Evolutionary conservation across 1,284 basidiomycete genomes (phyloP).

Genomic region (Hortiboletus rubellus): DNA sequence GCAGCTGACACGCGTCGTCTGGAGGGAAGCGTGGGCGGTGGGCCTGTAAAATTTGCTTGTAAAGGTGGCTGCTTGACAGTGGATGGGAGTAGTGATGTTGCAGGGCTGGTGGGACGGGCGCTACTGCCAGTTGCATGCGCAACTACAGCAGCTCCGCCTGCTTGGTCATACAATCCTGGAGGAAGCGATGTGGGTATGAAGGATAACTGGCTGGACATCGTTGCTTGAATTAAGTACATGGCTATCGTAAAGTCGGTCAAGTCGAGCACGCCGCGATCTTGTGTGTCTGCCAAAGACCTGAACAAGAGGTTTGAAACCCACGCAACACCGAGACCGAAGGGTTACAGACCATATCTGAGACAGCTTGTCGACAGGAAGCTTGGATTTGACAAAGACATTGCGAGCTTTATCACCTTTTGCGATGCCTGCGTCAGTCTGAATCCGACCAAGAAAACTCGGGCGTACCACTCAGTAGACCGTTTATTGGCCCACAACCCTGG

Average conservation of each 20-base stretch:
- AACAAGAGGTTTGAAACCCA: slow-evolving; percentile 8
- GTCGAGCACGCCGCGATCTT: slow-evolving; percentile 88
- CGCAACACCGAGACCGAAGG: not conserved
- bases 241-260: slow-evolving; percentile 93
- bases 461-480: slow-evolving; percentile 77
- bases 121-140: slow-evolving; percentile 64
- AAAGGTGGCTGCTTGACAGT: slow-evolving; percentile 35
- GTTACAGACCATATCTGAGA: slow-evolving; percentile 86
- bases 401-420: slow-evolving; percentile 80
- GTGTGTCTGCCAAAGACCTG: slow-evolving; percentile 94
- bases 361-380: slow-evolving; percentile 86
- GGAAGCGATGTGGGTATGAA: slow-evolving; percentile 80
- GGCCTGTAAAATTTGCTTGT: slow-evolving; percentile 67
- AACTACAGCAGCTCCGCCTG: slow-evolving; percentile 51
- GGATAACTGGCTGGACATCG: slow-evolving; percentile 81
- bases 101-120: slow-evolving; percentile 54
- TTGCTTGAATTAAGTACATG: slow-evolving; percentile 93
- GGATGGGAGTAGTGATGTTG: slow-evolving; percentile 37
- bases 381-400: slow-evolving; percentile 92
- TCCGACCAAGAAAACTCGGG: not conserved
- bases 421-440: slow-evolving; percentile 12
- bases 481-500: slow-evolving; percentile 66
- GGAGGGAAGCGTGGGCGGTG: slow-evolving; percentile 32
- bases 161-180: slow-evolving; percentile 90
- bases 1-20: slow-evolving; percentile 17